A percentile compares a stretch with the other conserved stretches of the same genome.
Conservation (phyloP, 1,139 yeast genomes). For the Pichia sp. region DNA sequence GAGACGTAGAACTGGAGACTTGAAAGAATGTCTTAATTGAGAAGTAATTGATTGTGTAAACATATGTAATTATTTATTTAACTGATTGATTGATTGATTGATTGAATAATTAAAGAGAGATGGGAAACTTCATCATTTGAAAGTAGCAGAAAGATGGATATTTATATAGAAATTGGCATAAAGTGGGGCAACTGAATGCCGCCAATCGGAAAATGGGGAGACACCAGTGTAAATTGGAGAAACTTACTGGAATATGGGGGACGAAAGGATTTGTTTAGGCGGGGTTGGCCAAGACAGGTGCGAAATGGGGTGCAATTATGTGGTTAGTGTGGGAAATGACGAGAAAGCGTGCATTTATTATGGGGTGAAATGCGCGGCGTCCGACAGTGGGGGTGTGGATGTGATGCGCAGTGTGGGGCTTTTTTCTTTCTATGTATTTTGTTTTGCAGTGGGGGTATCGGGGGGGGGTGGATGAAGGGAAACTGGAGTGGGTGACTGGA, state of each 20-base stretch:
- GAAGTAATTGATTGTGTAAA: conserved; percentile 1
- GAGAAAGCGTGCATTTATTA: not conserved
- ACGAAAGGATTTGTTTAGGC: not conserved
- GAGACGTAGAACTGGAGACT: not conserved
- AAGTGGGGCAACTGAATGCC: not conserved
- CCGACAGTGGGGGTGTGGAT: not conserved
- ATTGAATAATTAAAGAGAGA: no score
- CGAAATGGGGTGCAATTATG: no score
- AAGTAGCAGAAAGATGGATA: not conserved
- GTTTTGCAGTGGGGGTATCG: not conserved
- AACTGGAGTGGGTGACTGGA: no score
- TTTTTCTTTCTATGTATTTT: not conserved
- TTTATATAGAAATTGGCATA: not conserved
- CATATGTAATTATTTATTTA: not conserved
- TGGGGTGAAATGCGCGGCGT: not conserved
- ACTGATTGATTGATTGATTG: not conserved
- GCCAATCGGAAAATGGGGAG: not conserved
- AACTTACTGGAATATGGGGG: not conserved
- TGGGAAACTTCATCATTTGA: no score
- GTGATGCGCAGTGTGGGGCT: not conserved
- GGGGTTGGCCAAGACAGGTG: not conserved
- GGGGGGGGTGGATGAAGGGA: not conserved
- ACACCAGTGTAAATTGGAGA: no score
- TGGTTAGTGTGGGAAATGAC: not conserved
- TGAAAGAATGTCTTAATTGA: not conserved